phyloP scores from a whole-genome alignment of 331 rosid species.

The Malus hybrid region DNA sequence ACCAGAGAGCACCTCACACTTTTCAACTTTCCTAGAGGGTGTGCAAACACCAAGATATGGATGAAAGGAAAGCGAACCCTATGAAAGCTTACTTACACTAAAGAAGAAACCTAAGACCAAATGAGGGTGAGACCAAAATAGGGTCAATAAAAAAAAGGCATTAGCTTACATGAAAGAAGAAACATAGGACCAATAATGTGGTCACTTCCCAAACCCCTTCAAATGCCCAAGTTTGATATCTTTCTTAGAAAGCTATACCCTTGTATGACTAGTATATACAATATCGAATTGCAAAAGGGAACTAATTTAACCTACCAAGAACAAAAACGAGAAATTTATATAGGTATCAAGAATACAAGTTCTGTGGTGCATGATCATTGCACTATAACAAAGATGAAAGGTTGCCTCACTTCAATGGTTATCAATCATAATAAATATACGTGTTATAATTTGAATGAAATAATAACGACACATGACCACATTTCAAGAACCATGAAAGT shows the following conservation, averaged over 20 bases:
- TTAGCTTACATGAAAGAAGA: neutral
- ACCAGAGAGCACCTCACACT: neutral
- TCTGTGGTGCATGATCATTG: no score
- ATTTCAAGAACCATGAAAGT: no score
- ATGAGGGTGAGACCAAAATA: neutral
- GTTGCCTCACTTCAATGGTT: no score
- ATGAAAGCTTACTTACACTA: neutral
- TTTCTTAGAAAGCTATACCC: neutral
- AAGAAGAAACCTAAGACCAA: neutral
- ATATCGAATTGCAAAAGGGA: conserved; percentile 3
- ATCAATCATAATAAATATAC: no score
- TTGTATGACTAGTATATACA: neutral
- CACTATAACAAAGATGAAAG: no score
- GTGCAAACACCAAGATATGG: neutral
- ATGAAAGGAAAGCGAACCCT: neutral
- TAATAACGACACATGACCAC: no score
- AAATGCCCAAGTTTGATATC: neutral
- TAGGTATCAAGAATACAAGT: no score
- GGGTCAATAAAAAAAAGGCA: neutral
- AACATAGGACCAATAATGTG: neutral
- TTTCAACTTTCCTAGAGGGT: neutral
- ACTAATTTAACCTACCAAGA: neutral
- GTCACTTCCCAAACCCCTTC: neutral
- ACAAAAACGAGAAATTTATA: neutral
- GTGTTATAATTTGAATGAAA: no score